These are phyloP conservation scores for Crocinoboletus sp. DNA, from an alignment of 1,284 basidiomycete genomes.

Conservation along the genomic window DNA sequence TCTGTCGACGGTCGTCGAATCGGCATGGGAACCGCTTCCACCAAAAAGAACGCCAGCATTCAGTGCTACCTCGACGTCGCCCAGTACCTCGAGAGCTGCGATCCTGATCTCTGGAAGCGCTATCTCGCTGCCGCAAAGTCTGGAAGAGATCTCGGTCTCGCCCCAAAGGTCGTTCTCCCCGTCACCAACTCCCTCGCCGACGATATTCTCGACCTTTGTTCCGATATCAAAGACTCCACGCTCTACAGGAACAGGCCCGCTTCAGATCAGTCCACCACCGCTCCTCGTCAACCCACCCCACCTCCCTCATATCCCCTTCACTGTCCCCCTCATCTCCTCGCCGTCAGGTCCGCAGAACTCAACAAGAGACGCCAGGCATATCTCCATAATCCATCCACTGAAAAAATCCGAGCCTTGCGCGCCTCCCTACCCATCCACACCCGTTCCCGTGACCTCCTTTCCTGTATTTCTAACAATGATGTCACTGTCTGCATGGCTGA, in stretches of 20 bases:
- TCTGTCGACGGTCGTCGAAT: conserved; percentile 76
- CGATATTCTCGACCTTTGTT: conserved; percentile 68
- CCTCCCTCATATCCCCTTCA: conserved; percentile 16
- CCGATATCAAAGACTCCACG: conserved; percentile 56
- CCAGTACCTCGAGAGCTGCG: conserved; percentile 81
- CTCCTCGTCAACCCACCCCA: not conserved
- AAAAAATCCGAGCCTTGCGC: conserved; percentile 67
- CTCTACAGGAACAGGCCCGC: conserved; percentile 48
- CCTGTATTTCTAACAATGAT: conserved; percentile 74
- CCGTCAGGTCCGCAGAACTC: conserved; percentile 61
- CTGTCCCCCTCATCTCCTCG: conserved; percentile 14
- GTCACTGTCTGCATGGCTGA: conserved; percentile 94
- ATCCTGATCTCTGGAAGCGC: conserved; percentile 73
- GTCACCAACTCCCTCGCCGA: conserved; percentile 71
- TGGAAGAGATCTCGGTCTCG: conserved; percentile 67
- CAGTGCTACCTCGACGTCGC: conserved; percentile 87
- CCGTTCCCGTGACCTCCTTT: conserved; percentile 60
- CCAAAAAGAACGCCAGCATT: conserved; percentile 75
- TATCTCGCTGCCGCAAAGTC: conserved; percentile 59
- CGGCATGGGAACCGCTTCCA: conserved; percentile 66
- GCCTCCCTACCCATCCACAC: conserved; percentile 71
- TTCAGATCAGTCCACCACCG: conserved; percentile 10
- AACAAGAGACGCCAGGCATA: conserved; percentile 56
- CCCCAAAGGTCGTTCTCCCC: conserved; percentile 68
- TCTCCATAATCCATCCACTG: conserved; percentile 56